phyloP scores from a whole-genome alignment of 345 rosid genomes.

The Eucalyptus grandis region DNA sequence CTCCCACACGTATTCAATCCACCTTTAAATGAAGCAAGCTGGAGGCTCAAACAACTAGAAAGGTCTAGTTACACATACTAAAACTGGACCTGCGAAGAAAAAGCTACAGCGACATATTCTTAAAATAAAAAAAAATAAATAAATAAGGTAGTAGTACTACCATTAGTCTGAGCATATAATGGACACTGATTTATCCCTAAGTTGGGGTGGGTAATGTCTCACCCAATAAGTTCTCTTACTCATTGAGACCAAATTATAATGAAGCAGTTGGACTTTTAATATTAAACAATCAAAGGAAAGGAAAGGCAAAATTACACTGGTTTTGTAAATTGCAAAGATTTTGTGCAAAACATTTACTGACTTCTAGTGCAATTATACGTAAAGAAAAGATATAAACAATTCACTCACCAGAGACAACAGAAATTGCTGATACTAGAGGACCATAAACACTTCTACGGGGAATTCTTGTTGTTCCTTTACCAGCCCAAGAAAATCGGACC shows the following conservation, averaged over 20 bases:
- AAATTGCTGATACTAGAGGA: constrained; percentile 58
- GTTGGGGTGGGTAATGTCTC: neutral
- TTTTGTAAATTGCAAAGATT: neutral
- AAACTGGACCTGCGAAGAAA: neutral
- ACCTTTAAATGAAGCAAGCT: neutral
- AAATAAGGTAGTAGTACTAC: neutral
- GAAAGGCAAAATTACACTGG: neutral
- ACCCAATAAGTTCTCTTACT: neutral
- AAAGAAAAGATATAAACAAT: neutral
- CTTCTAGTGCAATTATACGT: neutral
- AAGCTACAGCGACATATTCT: neutral
- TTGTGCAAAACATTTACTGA: neutral
- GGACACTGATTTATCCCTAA: neutral
- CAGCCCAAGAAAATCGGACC: constrained; percentile 55
- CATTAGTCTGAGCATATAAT: neutral
- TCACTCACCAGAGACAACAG: constrained; percentile 26
- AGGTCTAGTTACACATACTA: neutral
- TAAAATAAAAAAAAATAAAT: neutral
- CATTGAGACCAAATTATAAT: neutral
- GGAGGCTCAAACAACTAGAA: neutral
- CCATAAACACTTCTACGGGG: constrained; percentile 47
- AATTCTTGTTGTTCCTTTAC: constrained; percentile 47
- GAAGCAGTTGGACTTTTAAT: neutral
- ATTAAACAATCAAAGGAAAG: neutral
- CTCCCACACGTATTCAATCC: neutral